phyloP scores from a whole-genome alignment of 768 basidiomycete genomes.

The Tricholoma furcatifolium region DNA sequence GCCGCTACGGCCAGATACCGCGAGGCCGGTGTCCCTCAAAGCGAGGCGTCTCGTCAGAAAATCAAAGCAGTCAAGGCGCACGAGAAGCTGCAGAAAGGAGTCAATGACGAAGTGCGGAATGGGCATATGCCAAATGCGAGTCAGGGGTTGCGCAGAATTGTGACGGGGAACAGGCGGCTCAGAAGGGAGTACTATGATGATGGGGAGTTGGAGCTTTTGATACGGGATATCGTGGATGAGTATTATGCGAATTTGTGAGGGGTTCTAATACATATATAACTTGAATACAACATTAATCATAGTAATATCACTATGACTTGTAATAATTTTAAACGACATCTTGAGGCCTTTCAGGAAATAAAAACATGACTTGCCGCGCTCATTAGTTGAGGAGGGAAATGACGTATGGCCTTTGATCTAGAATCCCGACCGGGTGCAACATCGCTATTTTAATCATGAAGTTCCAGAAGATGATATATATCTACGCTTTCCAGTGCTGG shows the following conservation, averaged over 20 bases:
- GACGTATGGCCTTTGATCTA: too few species aligned
- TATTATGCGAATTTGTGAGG: not conserved
- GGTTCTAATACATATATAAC: not conserved
- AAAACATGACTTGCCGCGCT: too few species aligned
- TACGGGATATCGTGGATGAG: not conserved
- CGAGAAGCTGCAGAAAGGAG: not conserved
- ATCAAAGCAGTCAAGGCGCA: not conserved
- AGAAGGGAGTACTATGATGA: not conserved
- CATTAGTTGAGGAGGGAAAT: too few species aligned
- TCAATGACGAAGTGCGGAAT: not conserved
- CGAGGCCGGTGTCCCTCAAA: not conserved
- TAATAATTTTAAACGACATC: too few species aligned
- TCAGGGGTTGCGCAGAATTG: not conserved
- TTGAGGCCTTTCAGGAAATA: too few species aligned
- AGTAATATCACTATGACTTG: not conserved
- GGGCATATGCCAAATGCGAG: not conserved
- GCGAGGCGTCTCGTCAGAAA: not conserved
- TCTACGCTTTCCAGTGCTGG: too few species aligned
- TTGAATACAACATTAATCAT: not conserved
- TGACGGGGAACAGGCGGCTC: not conserved
- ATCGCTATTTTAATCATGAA: too few species aligned
- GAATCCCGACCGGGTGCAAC: too few species aligned
- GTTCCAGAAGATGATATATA: too few species aligned
- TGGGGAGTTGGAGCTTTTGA: not conserved
- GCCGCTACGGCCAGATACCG: not conserved